phyloP scores from a whole-genome alignment of 73 alveolate species.

The Effrenium voratum region DNA sequence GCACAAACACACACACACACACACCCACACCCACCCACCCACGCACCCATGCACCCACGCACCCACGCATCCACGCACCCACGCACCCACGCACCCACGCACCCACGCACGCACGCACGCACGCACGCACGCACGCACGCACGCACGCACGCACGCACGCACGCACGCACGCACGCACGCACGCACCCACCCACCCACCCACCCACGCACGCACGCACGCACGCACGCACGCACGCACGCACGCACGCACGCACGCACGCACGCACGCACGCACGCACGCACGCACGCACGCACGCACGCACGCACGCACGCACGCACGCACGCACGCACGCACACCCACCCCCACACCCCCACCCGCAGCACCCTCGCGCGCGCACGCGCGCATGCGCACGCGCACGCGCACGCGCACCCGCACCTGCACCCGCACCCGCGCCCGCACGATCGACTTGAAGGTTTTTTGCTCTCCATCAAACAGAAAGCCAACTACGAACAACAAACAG shows the following conservation, averaged over 20 bases:
- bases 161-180: neutral
- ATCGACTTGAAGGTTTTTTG: too few species aligned
- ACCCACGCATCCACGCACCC: neutral
- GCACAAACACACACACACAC: neutral
- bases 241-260: neutral
- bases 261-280: slow-evolving; percentile 1
- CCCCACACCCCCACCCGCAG: neutral
- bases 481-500: too few species aligned
- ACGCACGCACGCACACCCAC: neutral
- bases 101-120: neutral
- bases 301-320: slow-evolving; percentile 12
- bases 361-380: slow-evolving; percentile 10
- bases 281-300: neutral
- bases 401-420: neutral
- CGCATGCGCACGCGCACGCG: slow-evolving; percentile 8
- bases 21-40: neutral
- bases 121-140: neutral
- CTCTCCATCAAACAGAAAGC: too few species aligned
- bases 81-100: neutral
- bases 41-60: neutral
- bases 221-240: neutral
- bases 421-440: neutral
- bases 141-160: neutral
- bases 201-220: neutral
- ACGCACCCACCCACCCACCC: neutral